A percentile compares a stretch with the other conserved stretches of the same genome.
Evolutionary conservation across 2,329 filamentous ascomycete species (phyloP).

Genomic region (Pestalotiopsis sp.): DNA sequence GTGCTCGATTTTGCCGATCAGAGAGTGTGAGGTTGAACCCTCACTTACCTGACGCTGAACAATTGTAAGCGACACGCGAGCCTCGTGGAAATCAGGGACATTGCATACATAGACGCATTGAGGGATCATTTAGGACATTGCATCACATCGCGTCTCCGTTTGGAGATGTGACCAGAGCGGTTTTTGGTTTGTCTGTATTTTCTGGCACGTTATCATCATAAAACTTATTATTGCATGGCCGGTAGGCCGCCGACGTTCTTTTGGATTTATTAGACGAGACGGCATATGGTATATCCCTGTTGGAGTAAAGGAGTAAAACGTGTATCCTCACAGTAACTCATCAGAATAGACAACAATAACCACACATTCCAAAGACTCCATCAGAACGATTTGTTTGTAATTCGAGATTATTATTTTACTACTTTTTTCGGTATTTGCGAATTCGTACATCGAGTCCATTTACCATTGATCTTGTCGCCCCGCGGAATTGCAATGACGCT

Average conservation of each 20-base stretch:
- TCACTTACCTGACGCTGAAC: background rate
- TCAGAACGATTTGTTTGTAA: background rate
- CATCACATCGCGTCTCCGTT: background rate
- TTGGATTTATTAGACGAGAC: slow-evolving; percentile 4
- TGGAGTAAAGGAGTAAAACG: slow-evolving; percentile 9
- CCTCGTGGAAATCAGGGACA: background rate
- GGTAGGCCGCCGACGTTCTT: slow-evolving; percentile 10
- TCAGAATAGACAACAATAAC: background rate
- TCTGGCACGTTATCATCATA: background rate
- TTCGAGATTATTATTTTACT: background rate
- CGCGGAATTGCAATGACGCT: background rate
- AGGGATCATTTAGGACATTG: background rate
- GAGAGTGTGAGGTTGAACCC: slow-evolving; percentile 47
- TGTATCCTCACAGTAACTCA: background rate
- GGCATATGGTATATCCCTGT: background rate
- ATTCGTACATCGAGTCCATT: background rate
- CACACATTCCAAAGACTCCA: background rate
- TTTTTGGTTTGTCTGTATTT: background rate
- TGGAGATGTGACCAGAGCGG: background rate
- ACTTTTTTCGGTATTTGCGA: background rate
- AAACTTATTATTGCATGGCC: background rate
- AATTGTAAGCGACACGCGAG: background rate
- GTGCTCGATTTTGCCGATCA: slow-evolving; percentile 84
- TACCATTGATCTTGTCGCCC: background rate
- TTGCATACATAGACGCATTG: background rate